Evolutionary conservation across 331 rosid species (phyloP).

Genomic region (Acacia pycnantha): DNA sequence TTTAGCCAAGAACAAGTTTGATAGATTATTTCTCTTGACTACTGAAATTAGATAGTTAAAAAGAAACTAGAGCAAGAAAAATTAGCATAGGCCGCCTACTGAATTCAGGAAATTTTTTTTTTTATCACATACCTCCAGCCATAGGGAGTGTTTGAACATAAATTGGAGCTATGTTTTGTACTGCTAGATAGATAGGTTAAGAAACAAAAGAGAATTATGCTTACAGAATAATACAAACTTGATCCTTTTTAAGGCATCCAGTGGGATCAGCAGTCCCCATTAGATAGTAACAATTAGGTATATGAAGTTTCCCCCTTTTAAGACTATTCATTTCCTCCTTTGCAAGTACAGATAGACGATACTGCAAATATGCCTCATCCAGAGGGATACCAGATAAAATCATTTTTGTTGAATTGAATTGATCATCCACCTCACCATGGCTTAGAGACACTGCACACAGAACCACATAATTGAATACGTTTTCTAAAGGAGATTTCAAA

Average conservation of each 20-base stretch:
- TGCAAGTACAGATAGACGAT: slow-evolving; percentile 41
- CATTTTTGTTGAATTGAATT: slow-evolving; percentile 51
- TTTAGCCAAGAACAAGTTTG: not conserved
- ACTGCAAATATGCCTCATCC: slow-evolving; percentile 64
- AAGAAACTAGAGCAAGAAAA: not conserved
- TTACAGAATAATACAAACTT: slow-evolving; percentile 85
- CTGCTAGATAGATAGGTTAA: slow-evolving; percentile 1
- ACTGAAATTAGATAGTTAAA: not conserved
- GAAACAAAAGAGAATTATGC: slow-evolving; percentile 30
- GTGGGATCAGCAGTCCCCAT: slow-evolving; percentile 96
- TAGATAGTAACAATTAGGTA: slow-evolving; percentile 56
- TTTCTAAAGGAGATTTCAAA: not conserved
- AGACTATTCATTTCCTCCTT: slow-evolving; percentile 49
- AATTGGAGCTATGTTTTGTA: not conserved
- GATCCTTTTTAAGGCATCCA: slow-evolving; percentile 38
- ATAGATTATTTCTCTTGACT: not conserved
- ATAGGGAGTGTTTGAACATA: slow-evolving; percentile 5
- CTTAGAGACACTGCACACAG: slow-evolving; percentile 47
- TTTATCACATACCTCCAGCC: not conserved
- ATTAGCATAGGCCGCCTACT: not conserved
- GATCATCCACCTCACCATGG: slow-evolving; percentile 63
- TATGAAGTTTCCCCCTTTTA: slow-evolving; percentile 51
- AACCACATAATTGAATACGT: slow-evolving; percentile 6
- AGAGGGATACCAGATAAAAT: slow-evolving; percentile 69
- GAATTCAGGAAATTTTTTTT: not conserved